Base-by-base conservation (phyloP, 345 rosid species). In the Lumnitzera racemosa region DNA sequence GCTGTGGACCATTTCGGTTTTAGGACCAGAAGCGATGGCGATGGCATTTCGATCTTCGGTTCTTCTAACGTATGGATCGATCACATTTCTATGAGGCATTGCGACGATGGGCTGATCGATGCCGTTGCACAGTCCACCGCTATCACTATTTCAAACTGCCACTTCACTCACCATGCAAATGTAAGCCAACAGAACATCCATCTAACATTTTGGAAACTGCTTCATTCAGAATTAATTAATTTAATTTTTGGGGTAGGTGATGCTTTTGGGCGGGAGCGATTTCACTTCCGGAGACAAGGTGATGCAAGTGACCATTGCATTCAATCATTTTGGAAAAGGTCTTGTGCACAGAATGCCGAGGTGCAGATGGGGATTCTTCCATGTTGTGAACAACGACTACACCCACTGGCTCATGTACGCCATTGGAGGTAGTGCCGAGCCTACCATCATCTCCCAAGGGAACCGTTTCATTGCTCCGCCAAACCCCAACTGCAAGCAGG, bases 311-410 rank as follows among this genome's bases (percentile, higher is more conserved):
- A 84, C 86, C 1, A 59, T 84, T 15, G 90, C 90, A 3, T 79
- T 84, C 72, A 84, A 76, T 67, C 84, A 75, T 54, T 84, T 81
- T n/a, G 87, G 83, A 0, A 46, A 61, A 47, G 80, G 76, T 15
- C 69, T 80, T 43, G 68, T 81, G 55, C 87, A 84, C 62, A 73
- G 90, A 64, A 79, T 81, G 83, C 90, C 87, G 6, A 70, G 87
- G 61, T 53, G 60, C 63, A 58, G 87, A 24, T 78, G 60, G 57
- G 87, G 90, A 2, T 80, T 74, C 61, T 27, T 63, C 58, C 90
- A 84, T 64, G 85, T 81, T 13, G 83, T 84, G 24, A 82, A 84
- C 81, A 84, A 80, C 15, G 82, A 78, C 65, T 84, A 82, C 73
- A 72, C 78, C 23, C 75, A 80, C 17, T 84, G 87, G 90, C 71